phyloP scores from a whole-genome alignment of 768 basidiomycete species.

The Tulasnella sp. region DNA sequence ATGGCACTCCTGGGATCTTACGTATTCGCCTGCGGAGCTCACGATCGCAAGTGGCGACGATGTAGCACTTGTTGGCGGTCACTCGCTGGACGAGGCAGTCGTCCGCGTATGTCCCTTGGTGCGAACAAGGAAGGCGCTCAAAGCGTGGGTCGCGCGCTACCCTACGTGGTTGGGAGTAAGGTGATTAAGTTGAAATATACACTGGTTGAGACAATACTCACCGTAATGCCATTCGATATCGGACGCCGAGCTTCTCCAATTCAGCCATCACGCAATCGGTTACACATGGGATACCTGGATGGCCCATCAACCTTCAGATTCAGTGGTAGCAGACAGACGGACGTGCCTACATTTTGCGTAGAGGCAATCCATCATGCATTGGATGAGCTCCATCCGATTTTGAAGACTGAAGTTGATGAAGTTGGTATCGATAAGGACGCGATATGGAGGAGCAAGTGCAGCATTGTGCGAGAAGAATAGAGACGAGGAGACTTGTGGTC shows the following conservation, averaged over 20 bases:
- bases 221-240: conserved; percentile 90
- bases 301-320: no score
- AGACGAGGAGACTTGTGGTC: conserved; percentile 79
- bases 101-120: conserved; percentile 96
- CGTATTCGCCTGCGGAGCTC: conserved; percentile 86
- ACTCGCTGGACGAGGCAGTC: conserved; percentile 97
- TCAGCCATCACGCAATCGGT: conserved; percentile 99
- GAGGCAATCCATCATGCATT: conserved; percentile 99
- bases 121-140: conserved; percentile 84
- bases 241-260: conserved; percentile 91
- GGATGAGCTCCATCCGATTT: conserved; percentile 90
- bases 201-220: conserved; percentile 29
- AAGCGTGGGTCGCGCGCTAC: conserved; percentile 96
- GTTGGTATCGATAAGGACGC: conserved; percentile 96
- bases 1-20: conserved; percentile 81
- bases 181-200: neutral
- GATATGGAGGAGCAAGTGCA: conserved; percentile 91
- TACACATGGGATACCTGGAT: conserved; percentile 89
- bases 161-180: conserved; percentile 32
- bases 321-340: neutral
- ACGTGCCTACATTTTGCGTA: conserved; percentile 80
- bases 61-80: conserved; percentile 87
- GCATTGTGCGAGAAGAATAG: conserved; percentile 92
- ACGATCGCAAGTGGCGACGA: conserved; percentile 96
- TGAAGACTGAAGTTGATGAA: conserved; percentile 99